Conservation (phyloP, 1,139 yeast species). For the Saccharomyces hybrid region DNA sequence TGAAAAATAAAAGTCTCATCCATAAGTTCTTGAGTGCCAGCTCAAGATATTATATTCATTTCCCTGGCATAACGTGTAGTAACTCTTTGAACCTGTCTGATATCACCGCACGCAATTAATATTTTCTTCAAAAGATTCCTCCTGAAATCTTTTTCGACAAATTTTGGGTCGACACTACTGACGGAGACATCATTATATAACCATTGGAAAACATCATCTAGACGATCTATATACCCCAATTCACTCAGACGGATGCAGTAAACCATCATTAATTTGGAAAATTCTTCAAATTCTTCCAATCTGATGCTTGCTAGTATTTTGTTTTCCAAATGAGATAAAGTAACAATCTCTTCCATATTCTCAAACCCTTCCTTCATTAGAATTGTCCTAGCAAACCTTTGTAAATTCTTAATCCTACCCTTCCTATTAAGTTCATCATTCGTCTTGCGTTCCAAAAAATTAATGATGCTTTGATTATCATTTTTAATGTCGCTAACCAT, state of each 20-base stretch:
- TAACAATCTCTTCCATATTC: conserved; percentile 78
- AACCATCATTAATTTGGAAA: conserved; percentile 51
- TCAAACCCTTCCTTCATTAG: conserved; percentile 94
- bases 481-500: conserved; percentile 17
- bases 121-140: conserved; percentile 59
- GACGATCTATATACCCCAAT: conserved; percentile 63
- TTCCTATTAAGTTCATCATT: conserved; percentile 78
- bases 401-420: conserved; percentile 78
- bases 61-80: conserved; percentile 48
- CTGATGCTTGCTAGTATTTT: conserved; percentile 65
- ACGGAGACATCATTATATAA: conserved; percentile 43
- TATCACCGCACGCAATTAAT: conserved; percentile 62
- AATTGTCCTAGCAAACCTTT: conserved; percentile 82
- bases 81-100: conserved; percentile 78
- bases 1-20: background rate
- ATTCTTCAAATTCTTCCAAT: conserved; percentile 60
- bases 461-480: conserved; percentile 46
- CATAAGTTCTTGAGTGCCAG: background rate
- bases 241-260: conserved; percentile 77
- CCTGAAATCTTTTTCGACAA: conserved; percentile 36
- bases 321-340: conserved; percentile 84
- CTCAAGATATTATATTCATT: background rate
- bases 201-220: conserved; percentile 65
- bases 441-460: conserved; percentile 73
- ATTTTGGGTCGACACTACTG: conserved; percentile 24